Evolutionary conservation across 768 basidiomycete species (phyloP).

Genomic region (Phlebiopsis flavidoalba): DNA sequence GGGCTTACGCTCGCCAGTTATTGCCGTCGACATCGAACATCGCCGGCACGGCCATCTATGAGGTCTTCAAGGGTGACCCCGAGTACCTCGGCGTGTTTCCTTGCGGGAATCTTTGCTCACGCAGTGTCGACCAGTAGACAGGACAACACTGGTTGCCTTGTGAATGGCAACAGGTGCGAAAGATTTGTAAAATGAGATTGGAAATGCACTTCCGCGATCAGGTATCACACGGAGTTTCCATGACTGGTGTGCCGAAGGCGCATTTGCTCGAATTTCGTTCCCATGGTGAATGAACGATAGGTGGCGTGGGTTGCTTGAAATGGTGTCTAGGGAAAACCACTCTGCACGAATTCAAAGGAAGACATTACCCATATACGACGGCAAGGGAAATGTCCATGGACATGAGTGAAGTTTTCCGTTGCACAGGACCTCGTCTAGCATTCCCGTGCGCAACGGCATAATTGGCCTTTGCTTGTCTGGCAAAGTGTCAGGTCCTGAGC

Average conservation of each 20-base stretch:
- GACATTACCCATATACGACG: constrained; percentile 85
- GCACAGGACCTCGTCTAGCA: constrained; percentile 42
- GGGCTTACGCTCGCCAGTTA: too few relatives aligned
- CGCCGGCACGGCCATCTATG: constrained; percentile 57
- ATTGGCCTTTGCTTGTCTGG: constrained; percentile 53
- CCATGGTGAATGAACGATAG: constrained; percentile 86
- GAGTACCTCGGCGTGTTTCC: constrained; percentile 38
- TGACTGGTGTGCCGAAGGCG: constrained; percentile 70
- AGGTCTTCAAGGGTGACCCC: constrained; percentile 63
- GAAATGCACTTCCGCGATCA: constrained; percentile 90
- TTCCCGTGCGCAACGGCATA: constrained; percentile 68
- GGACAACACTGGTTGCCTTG: constrained; percentile 68
- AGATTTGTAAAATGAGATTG: constrained; percentile 81
- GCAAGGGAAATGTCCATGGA: constrained; percentile 93
- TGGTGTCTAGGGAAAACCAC: background rate
- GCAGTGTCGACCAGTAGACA: constrained; percentile 54
- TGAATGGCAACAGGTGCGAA: constrained; percentile 78
- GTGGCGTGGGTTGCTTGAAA: constrained; percentile 72
- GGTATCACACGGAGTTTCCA: constrained; percentile 65
- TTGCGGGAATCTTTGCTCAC: constrained; percentile 35
- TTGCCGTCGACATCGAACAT: constrained; percentile 38
- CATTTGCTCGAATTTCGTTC: constrained; percentile 90
- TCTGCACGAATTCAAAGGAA: background rate
- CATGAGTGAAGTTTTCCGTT: constrained; percentile 89
- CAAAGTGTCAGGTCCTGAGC: constrained; percentile 58